Evolutionary conservation across 2,329 filamentous ascomycete genomes (phyloP).

Genomic region (Alternaria incomplexa): DNA sequence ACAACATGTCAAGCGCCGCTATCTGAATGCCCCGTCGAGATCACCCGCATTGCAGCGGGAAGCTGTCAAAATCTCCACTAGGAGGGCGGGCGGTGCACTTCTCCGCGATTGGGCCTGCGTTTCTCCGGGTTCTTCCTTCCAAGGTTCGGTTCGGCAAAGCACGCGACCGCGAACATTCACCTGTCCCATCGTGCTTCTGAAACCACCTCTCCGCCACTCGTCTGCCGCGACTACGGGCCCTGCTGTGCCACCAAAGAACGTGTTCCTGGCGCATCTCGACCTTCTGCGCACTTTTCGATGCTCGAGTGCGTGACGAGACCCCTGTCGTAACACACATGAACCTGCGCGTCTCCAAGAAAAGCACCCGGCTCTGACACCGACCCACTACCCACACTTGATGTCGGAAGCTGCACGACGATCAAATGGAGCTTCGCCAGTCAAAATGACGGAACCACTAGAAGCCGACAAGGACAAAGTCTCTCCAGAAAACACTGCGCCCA

Average conservation of each 20-base stretch:
- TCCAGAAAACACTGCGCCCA: conserved; percentile 32
- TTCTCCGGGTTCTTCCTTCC: conserved; percentile 31
- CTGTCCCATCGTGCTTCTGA: conserved; percentile 29
- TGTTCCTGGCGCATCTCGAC: conserved; percentile 28
- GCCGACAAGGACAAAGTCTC: conserved; percentile 36
- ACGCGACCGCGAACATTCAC: conserved; percentile 38
- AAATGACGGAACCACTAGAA: conserved; percentile 42
- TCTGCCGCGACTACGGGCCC: conserved; percentile 17
- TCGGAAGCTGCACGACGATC: conserved; percentile 42
- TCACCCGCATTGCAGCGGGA: neutral
- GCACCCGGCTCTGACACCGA: conserved; percentile 36
- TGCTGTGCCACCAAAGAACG: conserved; percentile 37
- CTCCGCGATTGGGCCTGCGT: conserved; percentile 22
- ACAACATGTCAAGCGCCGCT: conserved; percentile 14
- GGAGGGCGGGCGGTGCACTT: conserved; percentile 19
- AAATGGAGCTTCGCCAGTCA: conserved; percentile 46
- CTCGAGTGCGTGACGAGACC: conserved; percentile 24
- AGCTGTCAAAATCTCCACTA: conserved; percentile 15
- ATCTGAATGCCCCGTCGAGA: neutral
- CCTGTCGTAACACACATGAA: conserved; percentile 33
- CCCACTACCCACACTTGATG: conserved; percentile 45
- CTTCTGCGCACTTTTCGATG: conserved; percentile 27
- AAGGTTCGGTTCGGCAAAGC: conserved; percentile 27
- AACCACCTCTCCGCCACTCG: conserved; percentile 27
- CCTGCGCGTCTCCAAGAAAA: conserved; percentile 34